These are phyloP conservation scores for Hanseniaspora clermontiae DNA, from an alignment of 805 yeast species.

Conservation along the genomic window DNA sequence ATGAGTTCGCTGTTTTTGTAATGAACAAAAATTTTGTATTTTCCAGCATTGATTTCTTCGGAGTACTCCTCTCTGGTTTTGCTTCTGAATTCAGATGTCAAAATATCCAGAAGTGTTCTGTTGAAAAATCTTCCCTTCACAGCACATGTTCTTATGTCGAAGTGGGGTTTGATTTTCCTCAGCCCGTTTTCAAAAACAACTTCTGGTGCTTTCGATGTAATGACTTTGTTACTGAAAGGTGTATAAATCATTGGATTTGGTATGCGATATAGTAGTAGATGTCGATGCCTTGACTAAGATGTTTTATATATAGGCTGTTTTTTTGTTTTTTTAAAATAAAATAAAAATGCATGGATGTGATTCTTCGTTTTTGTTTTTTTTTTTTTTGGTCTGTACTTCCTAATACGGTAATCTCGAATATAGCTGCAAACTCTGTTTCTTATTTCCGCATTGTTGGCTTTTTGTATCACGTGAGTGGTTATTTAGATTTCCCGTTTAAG, in stretches of 20 bases:
- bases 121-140: slow-evolving; percentile 38
- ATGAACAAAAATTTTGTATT: slow-evolving; percentile 18
- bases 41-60: slow-evolving; percentile 17
- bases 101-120: slow-evolving; percentile 29
- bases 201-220: slow-evolving; percentile 1
- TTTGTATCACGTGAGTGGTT: too few relatives aligned
- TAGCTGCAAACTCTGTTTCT: too few relatives aligned
- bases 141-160: slow-evolving; percentile 26
- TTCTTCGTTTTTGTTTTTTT: too few relatives aligned
- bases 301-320: too few relatives aligned
- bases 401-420: too few relatives aligned
- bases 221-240: slow-evolving; percentile 5
- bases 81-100: slow-evolving; percentile 30
- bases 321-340: too few relatives aligned
- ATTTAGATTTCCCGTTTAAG: too few relatives aligned
- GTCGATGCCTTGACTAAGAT: too few relatives aligned
- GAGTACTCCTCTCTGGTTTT: slow-evolving; percentile 18
- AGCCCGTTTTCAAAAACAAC: slow-evolving; percentile 25
- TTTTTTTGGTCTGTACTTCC: too few relatives aligned
- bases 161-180: slow-evolving; percentile 33
- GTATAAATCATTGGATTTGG: neutral
- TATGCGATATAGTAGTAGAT: neutral
- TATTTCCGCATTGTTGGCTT: too few relatives aligned
- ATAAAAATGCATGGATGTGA: too few relatives aligned
- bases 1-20: slow-evolving; percentile 2